These are phyloP conservation scores for Quercus tomentella DNA, from an alignment of 331 rosid genomes.

Conservation along the genomic window DNA sequence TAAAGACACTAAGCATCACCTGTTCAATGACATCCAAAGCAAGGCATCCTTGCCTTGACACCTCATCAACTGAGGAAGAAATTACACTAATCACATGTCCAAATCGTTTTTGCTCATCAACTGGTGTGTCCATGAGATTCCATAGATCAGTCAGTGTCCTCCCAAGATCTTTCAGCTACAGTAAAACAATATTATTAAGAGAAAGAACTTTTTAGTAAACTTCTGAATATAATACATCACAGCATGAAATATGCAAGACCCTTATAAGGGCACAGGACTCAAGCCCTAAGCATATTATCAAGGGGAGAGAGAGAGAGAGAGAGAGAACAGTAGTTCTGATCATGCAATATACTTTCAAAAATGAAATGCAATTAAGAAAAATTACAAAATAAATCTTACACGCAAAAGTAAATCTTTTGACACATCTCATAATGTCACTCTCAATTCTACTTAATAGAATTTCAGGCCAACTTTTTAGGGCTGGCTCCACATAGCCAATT, in stretches of 20 bases:
- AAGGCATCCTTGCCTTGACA: conserved; percentile 65
- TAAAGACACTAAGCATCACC: conserved; percentile 36
- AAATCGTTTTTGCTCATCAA: conserved; percentile 54
- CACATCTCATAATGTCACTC: no score
- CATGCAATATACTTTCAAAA: no score
- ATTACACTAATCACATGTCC: conserved; percentile 53
- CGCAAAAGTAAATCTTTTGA: no score
- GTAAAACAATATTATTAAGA: conserved; percentile 7
- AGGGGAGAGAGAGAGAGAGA: no score
- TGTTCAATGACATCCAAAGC: conserved; percentile 63
- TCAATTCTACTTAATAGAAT: no score
- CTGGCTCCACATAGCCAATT: no score
- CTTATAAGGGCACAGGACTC: neutral
- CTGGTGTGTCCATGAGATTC: conserved; percentile 77
- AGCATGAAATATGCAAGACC: neutral
- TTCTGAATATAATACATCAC: neutral
- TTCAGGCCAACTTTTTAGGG: no score
- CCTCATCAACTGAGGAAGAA: conserved; percentile 62
- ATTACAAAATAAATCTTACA: no score
- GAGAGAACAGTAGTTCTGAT: no score
- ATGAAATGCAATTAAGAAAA: no score
- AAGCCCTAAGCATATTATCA: neutral
- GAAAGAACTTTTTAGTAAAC: neutral
- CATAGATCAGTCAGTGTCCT: conserved; percentile 53
- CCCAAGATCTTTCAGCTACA: conserved; percentile 65